These are phyloP conservation scores for Candida saitoana DNA, from an alignment of 805 yeast genomes.

Conservation along the genomic window DNA sequence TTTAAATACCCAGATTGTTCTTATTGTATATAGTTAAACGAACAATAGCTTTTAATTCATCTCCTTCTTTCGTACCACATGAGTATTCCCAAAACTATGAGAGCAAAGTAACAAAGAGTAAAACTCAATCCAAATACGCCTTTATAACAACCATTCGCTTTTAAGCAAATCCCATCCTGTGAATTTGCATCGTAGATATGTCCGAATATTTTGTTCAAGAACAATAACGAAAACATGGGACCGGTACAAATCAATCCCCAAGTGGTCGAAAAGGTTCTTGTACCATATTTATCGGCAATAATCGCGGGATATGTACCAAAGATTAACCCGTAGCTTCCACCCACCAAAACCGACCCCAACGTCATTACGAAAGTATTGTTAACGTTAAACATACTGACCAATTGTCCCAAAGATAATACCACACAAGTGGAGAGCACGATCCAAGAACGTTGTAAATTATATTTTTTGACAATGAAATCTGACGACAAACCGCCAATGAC, in stretches of 20 bases:
- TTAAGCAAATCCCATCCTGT: slow-evolving; percentile 35
- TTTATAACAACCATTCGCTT: slow-evolving; percentile 35
- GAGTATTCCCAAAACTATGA: slow-evolving; percentile 19
- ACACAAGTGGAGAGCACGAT: slow-evolving; percentile 46
- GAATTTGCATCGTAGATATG: slow-evolving; percentile 45
- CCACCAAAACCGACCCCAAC: slow-evolving; percentile 52
- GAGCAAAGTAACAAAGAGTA: slow-evolving; percentile 22
- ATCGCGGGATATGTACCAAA: slow-evolving; percentile 76
- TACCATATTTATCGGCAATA: slow-evolving; percentile 69
- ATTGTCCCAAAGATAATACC: slow-evolving; percentile 33
- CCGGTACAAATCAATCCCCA: slow-evolving; percentile 79
- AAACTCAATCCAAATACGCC: slow-evolving; percentile 34
- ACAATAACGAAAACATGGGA: slow-evolving; percentile 52
- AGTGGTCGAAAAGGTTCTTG: slow-evolving; percentile 61
- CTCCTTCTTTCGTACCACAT: slow-evolving; percentile 23
- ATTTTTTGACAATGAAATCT: slow-evolving; percentile 51
- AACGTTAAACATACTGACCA: slow-evolving; percentile 27
- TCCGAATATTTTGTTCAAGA: slow-evolving; percentile 56
- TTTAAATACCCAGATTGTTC: not conserved
- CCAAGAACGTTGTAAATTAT: slow-evolving; percentile 62
- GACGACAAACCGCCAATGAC: slow-evolving; percentile 61
- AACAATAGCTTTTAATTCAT: not conserved
- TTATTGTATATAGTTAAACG: not conserved
- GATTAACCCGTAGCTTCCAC: slow-evolving; percentile 63
- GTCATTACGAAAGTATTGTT: slow-evolving; percentile 35